Evolutionary conservation across 345 rosid species (phyloP), one percentile per base, ranked within the genome.

Genomic region (Aethionema arabicum): DNA sequence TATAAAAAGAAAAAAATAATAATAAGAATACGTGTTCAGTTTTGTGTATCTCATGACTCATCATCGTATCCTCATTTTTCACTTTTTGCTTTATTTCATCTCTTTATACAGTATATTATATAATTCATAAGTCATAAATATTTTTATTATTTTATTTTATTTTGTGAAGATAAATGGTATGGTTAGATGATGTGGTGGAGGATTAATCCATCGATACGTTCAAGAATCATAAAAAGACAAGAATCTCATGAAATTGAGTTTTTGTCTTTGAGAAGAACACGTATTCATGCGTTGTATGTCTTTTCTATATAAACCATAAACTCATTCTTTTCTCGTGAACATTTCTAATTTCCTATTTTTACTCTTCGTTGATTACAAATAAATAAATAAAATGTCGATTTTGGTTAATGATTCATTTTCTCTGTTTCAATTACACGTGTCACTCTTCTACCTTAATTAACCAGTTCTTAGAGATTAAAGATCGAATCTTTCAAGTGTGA

Each of bases 301-400:
- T 49, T 46, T 37, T 36, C 40, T 29, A 49, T 21, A 11, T 11
- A 41, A 6, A 51, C 32, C 53, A 35, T 32, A 42, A 15, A 49
- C 38, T 61, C 67, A 53, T 69, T 44, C 43, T 61, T 61, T 61
- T 39, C 62, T 54, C 74, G 58, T 69, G 73, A 69, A 44, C 35
- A 4, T 50, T 67, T 51, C 27, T 50, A 7, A 3, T 41, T 42
- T 42, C 3, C 13, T 11, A 8, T 1, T 8, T 16, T 10, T 16
- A 16, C 4, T 11, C 29, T 46, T 11, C n/a, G 0, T 7, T 12
- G 6, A 8, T 12, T 21, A 40, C 44, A 61, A 53, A 42, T 63
- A 53, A 69, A 45, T n/a, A n/a, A 37, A 39, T 4, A 7, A 3
- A 35, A 54, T 49, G 45, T 61, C 58, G 33, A 32, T 21, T 44